Conservation (phyloP, 768 basidiomycete species). For the Tricholoma bakamatsutake region DNA sequence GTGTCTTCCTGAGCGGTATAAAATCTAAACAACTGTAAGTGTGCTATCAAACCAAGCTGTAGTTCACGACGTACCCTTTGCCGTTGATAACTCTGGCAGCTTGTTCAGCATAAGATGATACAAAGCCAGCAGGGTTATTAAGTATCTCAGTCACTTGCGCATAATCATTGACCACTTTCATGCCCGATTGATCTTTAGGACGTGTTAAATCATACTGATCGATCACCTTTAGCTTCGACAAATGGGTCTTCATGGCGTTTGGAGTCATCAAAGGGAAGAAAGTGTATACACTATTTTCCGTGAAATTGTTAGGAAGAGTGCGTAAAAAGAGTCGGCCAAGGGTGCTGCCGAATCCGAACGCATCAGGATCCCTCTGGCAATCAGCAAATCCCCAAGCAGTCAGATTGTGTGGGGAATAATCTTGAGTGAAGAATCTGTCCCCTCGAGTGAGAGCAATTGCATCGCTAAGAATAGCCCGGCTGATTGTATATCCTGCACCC, state of each 20-base stretch:
- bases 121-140: conserved; percentile 38
- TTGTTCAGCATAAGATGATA: conserved; percentile 41
- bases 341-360: conserved; percentile 71
- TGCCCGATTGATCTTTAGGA: conserved; percentile 29
- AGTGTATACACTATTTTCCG: conserved; percentile 66
- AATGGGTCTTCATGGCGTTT: conserved; percentile 51
- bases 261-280: conserved; percentile 91
- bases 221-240: conserved; percentile 48
- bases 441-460: conserved; percentile 85
- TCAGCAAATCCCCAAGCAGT: conserved; percentile 85
- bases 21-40: conserved; percentile 40
- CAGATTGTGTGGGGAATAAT: conserved; percentile 75
- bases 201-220: conserved; percentile 51
- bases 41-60: not conserved
- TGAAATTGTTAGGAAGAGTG: conserved; percentile 63
- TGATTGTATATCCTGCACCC: conserved; percentile 65
- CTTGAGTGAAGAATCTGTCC: conserved; percentile 76
- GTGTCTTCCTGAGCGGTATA: conserved; percentile 52
- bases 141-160: conserved; percentile 48
- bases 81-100: conserved; percentile 51
- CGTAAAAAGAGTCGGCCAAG: conserved; percentile 72
- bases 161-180: conserved; percentile 38
- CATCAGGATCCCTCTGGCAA: conserved; percentile 67
- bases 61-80: conserved; percentile 42
- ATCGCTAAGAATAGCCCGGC: conserved; percentile 80